Percentiles rank a stretch among this genome's conserved stretches.
These are phyloP conservation scores for Eudorina sp. DNA, from an alignment of 139 green algal species.

Conservation along the genomic window DNA sequence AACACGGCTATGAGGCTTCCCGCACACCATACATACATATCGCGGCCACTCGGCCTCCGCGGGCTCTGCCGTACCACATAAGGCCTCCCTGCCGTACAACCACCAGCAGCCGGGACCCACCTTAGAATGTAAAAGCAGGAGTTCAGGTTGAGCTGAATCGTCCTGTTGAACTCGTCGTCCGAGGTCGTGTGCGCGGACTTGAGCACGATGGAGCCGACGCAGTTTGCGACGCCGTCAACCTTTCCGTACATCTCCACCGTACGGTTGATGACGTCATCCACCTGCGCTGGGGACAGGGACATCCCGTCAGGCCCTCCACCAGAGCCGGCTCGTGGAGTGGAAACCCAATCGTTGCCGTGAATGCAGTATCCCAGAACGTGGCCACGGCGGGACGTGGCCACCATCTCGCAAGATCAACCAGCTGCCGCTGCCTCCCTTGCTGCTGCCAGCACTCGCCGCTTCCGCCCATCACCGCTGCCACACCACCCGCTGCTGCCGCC, in stretches of 20 bases:
- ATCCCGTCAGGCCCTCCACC: neutral
- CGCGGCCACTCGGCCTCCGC: too few species aligned
- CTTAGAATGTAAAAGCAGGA: conserved; percentile 87
- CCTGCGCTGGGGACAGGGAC: conserved; percentile 47
- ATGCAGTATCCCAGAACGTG: neutral
- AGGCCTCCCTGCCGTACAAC: neutral
- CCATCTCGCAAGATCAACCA: neutral
- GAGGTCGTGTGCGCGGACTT: conserved; percentile 82
- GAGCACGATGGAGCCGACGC: conserved; percentile 79
- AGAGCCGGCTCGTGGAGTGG: neutral
- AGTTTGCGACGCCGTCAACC: conserved; percentile 85
- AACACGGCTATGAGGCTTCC: too few species aligned
- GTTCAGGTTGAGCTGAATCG: conserved; percentile 76
- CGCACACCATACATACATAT: too few species aligned
- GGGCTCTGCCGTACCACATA: too few species aligned
- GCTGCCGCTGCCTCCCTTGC: neutral
- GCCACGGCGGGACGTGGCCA: neutral
- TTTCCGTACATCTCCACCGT: conserved; percentile 59
- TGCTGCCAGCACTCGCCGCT: too few species aligned
- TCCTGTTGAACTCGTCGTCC: conserved; percentile 71
- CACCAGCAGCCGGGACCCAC: too few species aligned
- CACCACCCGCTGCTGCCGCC: too few species aligned
- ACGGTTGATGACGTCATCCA: conserved; percentile 63
- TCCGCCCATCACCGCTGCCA: neutral
- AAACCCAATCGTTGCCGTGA: neutral